A percentile compares a stretch with the other conserved stretches of the same genome.
Conservation (phyloP, 352 stramenopile genomes). For the Aphanomyces stellatus region DNA sequence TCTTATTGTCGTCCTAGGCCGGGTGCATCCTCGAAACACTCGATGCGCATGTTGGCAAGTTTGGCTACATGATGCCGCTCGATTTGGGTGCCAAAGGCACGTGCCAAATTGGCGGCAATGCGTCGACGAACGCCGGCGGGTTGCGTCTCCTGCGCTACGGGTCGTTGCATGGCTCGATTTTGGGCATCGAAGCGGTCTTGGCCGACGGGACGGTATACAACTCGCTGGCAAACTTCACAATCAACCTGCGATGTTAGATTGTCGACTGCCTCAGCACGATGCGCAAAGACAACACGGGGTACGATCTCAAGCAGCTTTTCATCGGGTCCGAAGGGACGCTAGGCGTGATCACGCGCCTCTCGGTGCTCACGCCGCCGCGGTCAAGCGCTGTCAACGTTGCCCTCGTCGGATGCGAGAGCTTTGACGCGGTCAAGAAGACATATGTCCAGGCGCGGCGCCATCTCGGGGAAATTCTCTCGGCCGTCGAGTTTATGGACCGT, state of each 20-base stretch:
- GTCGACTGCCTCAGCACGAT: slow-evolving; percentile 88
- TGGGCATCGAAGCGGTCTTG: slow-evolving; percentile 93
- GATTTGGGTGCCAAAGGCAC: slow-evolving; percentile 96
- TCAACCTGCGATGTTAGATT: slow-evolving; percentile 18
- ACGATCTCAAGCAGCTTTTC: slow-evolving; percentile 96
- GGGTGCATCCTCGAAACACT: slow-evolving; percentile 93
- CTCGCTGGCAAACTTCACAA: background rate
- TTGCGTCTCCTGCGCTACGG: slow-evolving; percentile 92
- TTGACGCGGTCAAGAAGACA: slow-evolving; percentile 69
- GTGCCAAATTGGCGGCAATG: slow-evolving; percentile 97
- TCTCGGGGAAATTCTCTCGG: slow-evolving; percentile 91
- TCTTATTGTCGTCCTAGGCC: slow-evolving; percentile 50
- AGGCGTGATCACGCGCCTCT: slow-evolving; percentile 90
- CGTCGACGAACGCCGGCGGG: slow-evolving; percentile 93
- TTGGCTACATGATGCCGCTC: slow-evolving; percentile 89
- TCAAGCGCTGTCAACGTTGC: slow-evolving; percentile 80
- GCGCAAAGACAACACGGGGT: slow-evolving; percentile 98
- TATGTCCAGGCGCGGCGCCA: slow-evolving; percentile 79
- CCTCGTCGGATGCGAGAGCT: slow-evolving; percentile 86
- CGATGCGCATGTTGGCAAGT: slow-evolving; percentile 78
- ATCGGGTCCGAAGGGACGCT: slow-evolving; percentile 96
- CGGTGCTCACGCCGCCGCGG: slow-evolving; percentile 62
- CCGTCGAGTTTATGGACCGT: slow-evolving; percentile 94
- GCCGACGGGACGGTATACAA: slow-evolving; percentile 71
- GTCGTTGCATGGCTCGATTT: slow-evolving; percentile 89